Evolutionary conservation across 2,329 filamentous ascomycete species (phyloP).

Genomic region (Colletotrichum tropicale): DNA sequence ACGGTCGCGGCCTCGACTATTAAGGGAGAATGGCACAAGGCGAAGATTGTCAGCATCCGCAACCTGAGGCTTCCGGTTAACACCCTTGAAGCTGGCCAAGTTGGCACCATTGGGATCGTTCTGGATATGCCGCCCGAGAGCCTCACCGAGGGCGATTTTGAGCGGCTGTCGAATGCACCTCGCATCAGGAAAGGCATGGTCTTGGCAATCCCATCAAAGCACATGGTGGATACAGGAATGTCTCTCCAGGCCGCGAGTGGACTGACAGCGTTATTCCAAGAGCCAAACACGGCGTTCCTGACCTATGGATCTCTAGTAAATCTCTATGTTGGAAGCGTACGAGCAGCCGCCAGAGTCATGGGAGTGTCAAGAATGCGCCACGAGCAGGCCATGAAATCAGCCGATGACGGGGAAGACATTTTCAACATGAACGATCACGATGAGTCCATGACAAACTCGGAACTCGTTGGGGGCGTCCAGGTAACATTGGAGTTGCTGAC

Average conservation of each 20-base stretch:
- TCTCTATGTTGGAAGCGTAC: conserved; percentile 85
- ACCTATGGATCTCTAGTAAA: conserved; percentile 74
- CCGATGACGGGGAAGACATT: conserved; percentile 49
- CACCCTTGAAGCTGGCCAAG: conserved; percentile 78
- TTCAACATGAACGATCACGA: conserved; percentile 61
- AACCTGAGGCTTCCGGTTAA: conserved; percentile 86
- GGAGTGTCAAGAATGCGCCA: not conserved
- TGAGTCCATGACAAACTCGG: conserved; percentile 24
- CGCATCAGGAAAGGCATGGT: conserved; percentile 83
- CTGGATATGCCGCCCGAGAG: conserved; percentile 49
- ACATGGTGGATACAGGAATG: conserved; percentile 60
- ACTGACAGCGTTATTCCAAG: conserved; percentile 73
- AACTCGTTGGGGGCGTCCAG: conserved; percentile 43
- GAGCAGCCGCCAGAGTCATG: conserved; percentile 76
- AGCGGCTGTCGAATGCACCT: conserved; percentile 35
- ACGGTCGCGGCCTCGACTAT: conserved; percentile 54
- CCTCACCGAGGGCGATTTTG: conserved; percentile 30
- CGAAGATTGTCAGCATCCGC: conserved; percentile 83
- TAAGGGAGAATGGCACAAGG: conserved; percentile 78
- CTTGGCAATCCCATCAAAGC: conserved; percentile 65
- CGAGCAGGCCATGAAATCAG: conserved; percentile 22
- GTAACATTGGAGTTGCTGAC: conserved; percentile 73
- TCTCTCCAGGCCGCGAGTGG: conserved; percentile 70
- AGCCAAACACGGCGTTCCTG: conserved; percentile 66
- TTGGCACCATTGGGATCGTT: conserved; percentile 84